Base-by-base conservation (phyloP, 441 rosid species). In the Adansonia grandidieri region DNA sequence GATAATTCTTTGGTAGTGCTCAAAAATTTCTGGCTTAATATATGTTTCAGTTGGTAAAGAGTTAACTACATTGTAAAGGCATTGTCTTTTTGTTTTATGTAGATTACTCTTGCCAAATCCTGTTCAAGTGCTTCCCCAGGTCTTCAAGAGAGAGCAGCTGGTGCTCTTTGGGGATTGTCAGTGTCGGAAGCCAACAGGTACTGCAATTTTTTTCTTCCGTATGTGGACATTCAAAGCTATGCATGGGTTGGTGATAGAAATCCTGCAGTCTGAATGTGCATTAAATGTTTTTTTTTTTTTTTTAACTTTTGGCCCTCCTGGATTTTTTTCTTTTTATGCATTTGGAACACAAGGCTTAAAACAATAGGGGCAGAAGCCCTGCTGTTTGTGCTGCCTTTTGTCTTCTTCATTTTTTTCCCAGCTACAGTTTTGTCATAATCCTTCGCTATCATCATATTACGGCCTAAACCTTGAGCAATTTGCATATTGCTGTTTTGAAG, bases 91-190 rank as follows among this genome's bases (percentile, higher is more conserved):
- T 79, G 51, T 82, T 76, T 67, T 76, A 17, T 85, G 74, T 77
- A 96, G 98, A 32, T 32, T 32, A 32, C 37, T 32, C 37, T 95
- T 54, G 99, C 98, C 48, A 94, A 92, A 79, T 88, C 97, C 44
- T 95, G 97, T 79, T 84, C 96, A 66, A 88, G 91, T 88, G 93
- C 96, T 64, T 92, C 99, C 51, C 89, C 92, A 48, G 99, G 98
- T 85, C 99, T 95, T 84, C 99, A 95, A 86, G 99, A 95, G 85
- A 90, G 99, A 84, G 99, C 98, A 40, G 99, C 98, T 63, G 99
- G 99, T 80, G 99, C 99, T 78, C 95, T 95, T 14, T 93, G 98
- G 99, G 99, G 99, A 80, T 87, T 95, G 84, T 95, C 98, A 0
- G 99, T 95, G n/a, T 95, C 99, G 47, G 98, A 95, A 90, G 90